phyloP scores from a whole-genome alignment of 2,329 filamentous ascomycete genomes.

The Arthroderma sp. region DNA sequence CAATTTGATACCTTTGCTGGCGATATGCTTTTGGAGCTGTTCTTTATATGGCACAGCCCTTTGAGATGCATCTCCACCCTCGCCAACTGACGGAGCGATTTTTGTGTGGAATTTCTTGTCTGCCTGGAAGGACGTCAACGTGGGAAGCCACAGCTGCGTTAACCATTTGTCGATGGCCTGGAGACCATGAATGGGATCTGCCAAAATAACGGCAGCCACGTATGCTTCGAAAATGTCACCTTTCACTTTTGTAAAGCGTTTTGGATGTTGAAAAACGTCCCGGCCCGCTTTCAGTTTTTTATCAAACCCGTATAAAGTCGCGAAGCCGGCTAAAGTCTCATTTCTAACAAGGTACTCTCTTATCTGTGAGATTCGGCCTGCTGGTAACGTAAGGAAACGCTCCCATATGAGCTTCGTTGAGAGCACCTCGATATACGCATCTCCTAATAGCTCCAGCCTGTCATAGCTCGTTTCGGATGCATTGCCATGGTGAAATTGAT shows the following conservation, averaged over 20 bases:
- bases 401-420: conserved; percentile 62
- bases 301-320: conserved; percentile 57
- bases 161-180: conserved; percentile 55
- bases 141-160: conserved; percentile 57
- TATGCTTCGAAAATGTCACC: conserved; percentile 90
- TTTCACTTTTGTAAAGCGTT: conserved; percentile 57
- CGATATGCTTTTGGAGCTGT: conserved; percentile 39
- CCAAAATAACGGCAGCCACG: conserved; percentile 62
- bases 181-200: conserved; percentile 51
- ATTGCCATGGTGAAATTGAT: conserved; percentile 1
- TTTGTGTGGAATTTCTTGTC: conserved; percentile 8
- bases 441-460: conserved; percentile 74
- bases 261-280: conserved; percentile 30
- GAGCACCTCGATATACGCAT: conserved; percentile 69
- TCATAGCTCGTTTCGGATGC: conserved; percentile 51
- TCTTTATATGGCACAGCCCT: conserved; percentile 38
- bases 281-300: conserved; percentile 46
- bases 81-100: no score
- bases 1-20: conserved; percentile 45
- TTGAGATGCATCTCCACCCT: background rate
- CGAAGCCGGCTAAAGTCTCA: conserved; percentile 57
- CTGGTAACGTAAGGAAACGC: conserved; percentile 51
- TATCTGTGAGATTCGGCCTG: conserved; percentile 60
- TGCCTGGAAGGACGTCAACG: conserved; percentile 33
- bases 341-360: conserved; percentile 75